Evolutionary conservation across 1,284 basidiomycete genomes (phyloP).

Genomic region (Boletus austroedulis): DNA sequence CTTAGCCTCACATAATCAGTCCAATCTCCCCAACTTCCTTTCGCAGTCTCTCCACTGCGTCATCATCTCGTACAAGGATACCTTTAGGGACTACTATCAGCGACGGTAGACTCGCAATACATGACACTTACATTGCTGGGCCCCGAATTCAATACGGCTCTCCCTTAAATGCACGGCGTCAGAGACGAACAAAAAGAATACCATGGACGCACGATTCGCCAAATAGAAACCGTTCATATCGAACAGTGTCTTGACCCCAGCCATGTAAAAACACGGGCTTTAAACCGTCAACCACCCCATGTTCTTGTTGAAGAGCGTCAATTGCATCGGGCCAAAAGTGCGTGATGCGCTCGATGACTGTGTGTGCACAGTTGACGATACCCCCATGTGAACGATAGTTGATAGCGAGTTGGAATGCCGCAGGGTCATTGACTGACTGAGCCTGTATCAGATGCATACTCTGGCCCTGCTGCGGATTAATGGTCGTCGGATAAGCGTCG

Average conservation of each 20-base stretch:
- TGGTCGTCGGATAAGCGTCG: not conserved
- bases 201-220: slow-evolving; percentile 41
- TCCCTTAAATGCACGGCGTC: slow-evolving; percentile 35
- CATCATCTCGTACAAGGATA: slow-evolving; percentile 66
- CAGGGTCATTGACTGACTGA: slow-evolving; percentile 36
- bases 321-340: slow-evolving; percentile 66
- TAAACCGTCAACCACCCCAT: slow-evolving; percentile 55
- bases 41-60: slow-evolving; percentile 48
- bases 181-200: not conserved
- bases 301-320: slow-evolving; percentile 56
- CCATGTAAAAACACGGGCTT: slow-evolving; percentile 60
- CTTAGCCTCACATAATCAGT: slow-evolving; percentile 51
- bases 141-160: slow-evolving; percentile 60
- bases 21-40: slow-evolving; percentile 58
- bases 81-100: slow-evolving; percentile 37
- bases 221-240: slow-evolving; percentile 58
- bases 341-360: slow-evolving; percentile 60
- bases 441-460: slow-evolving; percentile 11
- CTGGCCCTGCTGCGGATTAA: slow-evolving; percentile 21
- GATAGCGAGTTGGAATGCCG: slow-evolving; percentile 55
- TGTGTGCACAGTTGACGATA: slow-evolving; percentile 65
- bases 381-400: slow-evolving; percentile 75
- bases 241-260: slow-evolving; percentile 50
- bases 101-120: not conserved
- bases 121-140: slow-evolving; percentile 54